Evolutionary conservation across 306 rosid genomes (phyloP), one percentile per base, ranked within the genome.

Genomic region (Urtica urens): DNA sequence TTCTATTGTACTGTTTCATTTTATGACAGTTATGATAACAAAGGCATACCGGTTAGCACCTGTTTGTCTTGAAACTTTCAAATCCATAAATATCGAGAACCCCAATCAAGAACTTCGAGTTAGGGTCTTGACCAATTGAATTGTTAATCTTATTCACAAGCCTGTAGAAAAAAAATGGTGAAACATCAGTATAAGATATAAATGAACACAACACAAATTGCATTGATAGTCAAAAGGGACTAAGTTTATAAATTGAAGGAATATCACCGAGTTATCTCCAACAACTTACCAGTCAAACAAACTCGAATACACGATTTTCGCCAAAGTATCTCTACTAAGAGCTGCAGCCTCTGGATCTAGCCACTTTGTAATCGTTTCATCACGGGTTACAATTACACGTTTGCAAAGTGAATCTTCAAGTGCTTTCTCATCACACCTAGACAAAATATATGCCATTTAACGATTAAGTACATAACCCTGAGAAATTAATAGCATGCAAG

Each of bases 31-130:
- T 49, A 75, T 57, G 27, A 68, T 60, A 70, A 60, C 59, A 68
- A 68, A 69, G 69, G 72, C 56, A 45, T 58, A 67, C 64, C 66
- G 25, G 57, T 38, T 69, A 71, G 76, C 76, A 92, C 99, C 99
- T 92, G 96, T 92, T 92, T 53, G 93, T 86, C 80, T 82, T 86
- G 86, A 92, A 92, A 86, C 96, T 92, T 77, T 92, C 99, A 69
- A 92, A 92, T 65, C 99, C 99, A 66, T 92, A 92, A 51, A 92
- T 92, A 77, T 92, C 99, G 73, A 92, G 82, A 65, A 92, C 99
- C 0, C 99, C 99, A 51, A 92, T 92, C 61, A 92, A 57, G 62
- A 62, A 72, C 63, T 78, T 92, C 1, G 99, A 92, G 39, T 82
- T 64, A 15, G 96, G 88, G 60, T 92, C 99, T 69, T 92, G 99